Base-by-base conservation (phyloP, 306 rosid genomes). In the Prinsepia uniflora region DNA sequence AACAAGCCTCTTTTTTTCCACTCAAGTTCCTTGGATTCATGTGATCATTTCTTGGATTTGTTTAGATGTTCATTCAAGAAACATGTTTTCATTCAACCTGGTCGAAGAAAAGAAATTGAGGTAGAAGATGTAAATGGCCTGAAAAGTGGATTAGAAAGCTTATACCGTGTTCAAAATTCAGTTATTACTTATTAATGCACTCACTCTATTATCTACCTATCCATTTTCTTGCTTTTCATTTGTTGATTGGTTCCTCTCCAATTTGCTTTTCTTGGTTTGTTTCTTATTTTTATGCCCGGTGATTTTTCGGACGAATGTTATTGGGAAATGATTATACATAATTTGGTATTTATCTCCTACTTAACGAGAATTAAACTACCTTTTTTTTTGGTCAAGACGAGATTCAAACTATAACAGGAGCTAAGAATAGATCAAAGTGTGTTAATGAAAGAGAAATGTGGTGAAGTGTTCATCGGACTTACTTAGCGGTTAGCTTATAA, bases 91-190 rank as follows among this genome's bases (percentile, higher is more conserved):
- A 48, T 47, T 67, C 41, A 54, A 41, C 62, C 56, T 76, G 72
- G 69, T 56, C 68, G 75, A 74, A 72, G 70, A 75, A 74, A 53
- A 71, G 79, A 61, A 63, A 63, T 59, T 77, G 67, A 34, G 61
- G 79, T 77, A 77, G 74, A 78, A 80, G 68, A 40, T 82, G 87
- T 84, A 78, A 80, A 81, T 84, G 77, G 55, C 62, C 58, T 67
- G 68, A 70, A 77, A 58, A 67, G 67, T 72, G 85, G 63, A 72
- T 74, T 48, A 64, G 66, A 60, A 56, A 75, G 71, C 67, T 63
- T 67, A 66, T 72, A 75, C 75, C 34, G 36, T 75, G 71, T 80
- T 76, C 67, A 71, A 36, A 50, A 42, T 80, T 66, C 19, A 15
- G 56, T 56, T 13, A 48, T 66, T 30, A 30, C 36, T 30, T 1